These are phyloP conservation scores for Chalaropsis thielavioides DNA, from an alignment of 2,329 filamentous ascomycete species.

Conservation along the genomic window DNA sequence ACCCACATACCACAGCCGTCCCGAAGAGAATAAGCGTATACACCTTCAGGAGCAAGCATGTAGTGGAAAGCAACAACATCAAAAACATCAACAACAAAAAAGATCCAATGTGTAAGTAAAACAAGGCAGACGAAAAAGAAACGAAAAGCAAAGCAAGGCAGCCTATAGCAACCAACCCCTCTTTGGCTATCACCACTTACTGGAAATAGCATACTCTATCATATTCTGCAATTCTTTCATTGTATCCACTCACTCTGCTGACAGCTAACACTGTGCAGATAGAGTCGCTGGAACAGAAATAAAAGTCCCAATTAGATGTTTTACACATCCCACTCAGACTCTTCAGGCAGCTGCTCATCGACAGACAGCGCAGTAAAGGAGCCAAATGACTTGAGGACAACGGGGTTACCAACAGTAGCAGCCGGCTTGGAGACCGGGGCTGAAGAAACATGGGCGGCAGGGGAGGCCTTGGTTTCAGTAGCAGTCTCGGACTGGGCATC, in stretches of 20 bases:
- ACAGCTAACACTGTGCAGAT: not conserved
- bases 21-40: not conserved
- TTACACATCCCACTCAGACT: slow-evolving; percentile 40
- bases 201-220: slow-evolving; percentile 1
- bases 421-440: slow-evolving; percentile 22
- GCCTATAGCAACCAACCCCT: not conserved
- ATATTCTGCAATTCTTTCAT: not conserved
- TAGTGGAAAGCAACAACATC: not conserved
- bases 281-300: not conserved
- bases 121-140: slow-evolving; percentile 4
- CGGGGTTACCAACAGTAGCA: slow-evolving; percentile 20
- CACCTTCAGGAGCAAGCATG: not conserved
- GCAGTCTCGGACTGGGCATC: slow-evolving; percentile 16
- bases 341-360: slow-evolving; percentile 30
- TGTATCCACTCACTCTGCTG: not conserved
- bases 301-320: not conserved
- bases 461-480: slow-evolving; percentile 19
- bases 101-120: not conserved
- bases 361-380: slow-evolving; percentile 37
- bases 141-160: not conserved
- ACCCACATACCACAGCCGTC: not conserved
- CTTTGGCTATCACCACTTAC: not conserved
- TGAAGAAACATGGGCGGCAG: slow-evolving; percentile 19
- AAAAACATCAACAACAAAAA: not conserved
- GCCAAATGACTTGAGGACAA: slow-evolving; percentile 25